phyloP scores from a whole-genome alignment of 129 eudicot species.

The Cynara cardunculus region DNA sequence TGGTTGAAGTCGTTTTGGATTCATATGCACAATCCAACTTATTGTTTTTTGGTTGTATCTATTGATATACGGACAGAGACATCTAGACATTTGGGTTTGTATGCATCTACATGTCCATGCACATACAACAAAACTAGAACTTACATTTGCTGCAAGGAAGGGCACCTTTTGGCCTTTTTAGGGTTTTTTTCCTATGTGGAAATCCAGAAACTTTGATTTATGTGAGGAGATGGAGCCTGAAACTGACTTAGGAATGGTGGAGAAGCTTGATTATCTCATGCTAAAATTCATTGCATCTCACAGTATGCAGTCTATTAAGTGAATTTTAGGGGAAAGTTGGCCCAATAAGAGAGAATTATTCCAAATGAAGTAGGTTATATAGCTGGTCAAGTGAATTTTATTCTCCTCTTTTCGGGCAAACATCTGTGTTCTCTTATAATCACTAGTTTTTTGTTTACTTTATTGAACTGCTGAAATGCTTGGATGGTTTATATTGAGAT shows the following conservation, averaged over 20 bases:
- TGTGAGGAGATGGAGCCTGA: not conserved
- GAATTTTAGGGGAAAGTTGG: not conserved
- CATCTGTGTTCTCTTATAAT: not conserved
- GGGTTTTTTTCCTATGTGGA: not conserved
- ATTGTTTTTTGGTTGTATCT: not conserved
- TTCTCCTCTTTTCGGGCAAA: not conserved
- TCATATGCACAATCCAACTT: not conserved
- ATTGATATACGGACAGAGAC: not conserved
- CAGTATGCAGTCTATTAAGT: not conserved
- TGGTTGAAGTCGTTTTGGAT: not conserved
- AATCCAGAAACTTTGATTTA: not conserved
- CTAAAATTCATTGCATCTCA: not conserved
- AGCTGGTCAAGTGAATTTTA: not conserved
- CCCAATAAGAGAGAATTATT: not conserved
- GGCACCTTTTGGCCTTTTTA: not conserved
- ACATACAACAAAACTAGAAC: not conserved
- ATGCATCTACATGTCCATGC: not conserved
- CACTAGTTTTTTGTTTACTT: not conserved
- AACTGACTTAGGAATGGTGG: slow-evolving; percentile 10
- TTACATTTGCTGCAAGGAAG: not conserved
- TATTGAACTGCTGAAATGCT: not conserved
- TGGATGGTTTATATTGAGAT: not conserved
- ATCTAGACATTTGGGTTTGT: not conserved
- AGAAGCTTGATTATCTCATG: not conserved
- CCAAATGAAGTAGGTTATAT: not conserved